phyloP scores from a whole-genome alignment of 75 land plant genomes.

The Selaginella tamariscina region DNA sequence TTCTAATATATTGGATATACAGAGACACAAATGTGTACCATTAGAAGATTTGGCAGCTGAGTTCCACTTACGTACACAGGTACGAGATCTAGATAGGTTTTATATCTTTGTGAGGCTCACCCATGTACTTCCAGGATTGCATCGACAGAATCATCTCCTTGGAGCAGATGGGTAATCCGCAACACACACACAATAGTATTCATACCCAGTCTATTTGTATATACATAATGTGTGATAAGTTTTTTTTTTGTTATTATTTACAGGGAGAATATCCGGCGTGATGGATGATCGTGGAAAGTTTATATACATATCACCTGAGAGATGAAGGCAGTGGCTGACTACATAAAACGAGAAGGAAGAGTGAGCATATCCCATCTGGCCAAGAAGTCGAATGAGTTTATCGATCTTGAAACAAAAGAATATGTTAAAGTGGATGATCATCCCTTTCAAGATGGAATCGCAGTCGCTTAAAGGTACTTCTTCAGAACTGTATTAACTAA shows the following conservation, averaged over 20 bases:
- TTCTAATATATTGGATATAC: slow-evolving; percentile 2
- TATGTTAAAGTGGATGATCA: too few relatives aligned
- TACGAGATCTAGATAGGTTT: slow-evolving; percentile 6
- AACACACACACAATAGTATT: too few relatives aligned
- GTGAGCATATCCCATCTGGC: slow-evolving; percentile 94
- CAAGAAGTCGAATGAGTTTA: slow-evolving; percentile 92
- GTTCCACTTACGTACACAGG: slow-evolving; percentile 93
- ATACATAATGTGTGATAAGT: background rate
- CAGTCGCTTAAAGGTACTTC: too few relatives aligned
- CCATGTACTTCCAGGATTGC: slow-evolving; percentile 48
- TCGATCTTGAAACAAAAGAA: slow-evolving; percentile 73
- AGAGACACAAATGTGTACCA: slow-evolving; percentile 90
- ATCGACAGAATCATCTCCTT: slow-evolving; percentile 76
- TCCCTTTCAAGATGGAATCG: too few relatives aligned
- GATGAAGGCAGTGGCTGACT: slow-evolving; percentile 96
- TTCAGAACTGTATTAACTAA: too few relatives aligned
- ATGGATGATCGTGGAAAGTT: slow-evolving; percentile 99
- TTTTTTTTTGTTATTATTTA: background rate
- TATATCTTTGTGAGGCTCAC: background rate
- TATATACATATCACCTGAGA: slow-evolving; percentile 92
- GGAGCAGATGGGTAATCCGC: slow-evolving; percentile 79
- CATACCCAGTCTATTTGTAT: background rate
- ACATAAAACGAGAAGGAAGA: slow-evolving; percentile 77
- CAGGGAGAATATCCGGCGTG: slow-evolving; percentile 88
- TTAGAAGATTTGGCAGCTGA: slow-evolving; percentile 97